A percentile compares a stretch with the other conserved stretches of the same genome.
Evolutionary conservation across 345 rosid species (phyloP).

Genomic region (Raphanus raphanistrum): DNA sequence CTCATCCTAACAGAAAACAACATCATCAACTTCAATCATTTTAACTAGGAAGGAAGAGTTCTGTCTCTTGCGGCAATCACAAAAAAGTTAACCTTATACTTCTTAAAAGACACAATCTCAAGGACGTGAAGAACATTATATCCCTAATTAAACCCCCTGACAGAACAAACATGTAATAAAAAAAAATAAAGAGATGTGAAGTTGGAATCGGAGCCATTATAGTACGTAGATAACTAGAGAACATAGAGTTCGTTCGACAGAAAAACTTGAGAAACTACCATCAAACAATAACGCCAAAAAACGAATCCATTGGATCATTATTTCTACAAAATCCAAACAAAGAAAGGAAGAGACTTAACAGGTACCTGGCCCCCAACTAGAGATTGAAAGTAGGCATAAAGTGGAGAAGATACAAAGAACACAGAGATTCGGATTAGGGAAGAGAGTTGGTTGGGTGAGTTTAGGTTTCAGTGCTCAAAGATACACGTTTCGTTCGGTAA

Average conservation of each 20-base stretch:
- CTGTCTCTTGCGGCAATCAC: neutral
- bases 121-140: neutral
- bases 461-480: neutral
- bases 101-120: neutral
- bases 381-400: neutral
- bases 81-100: neutral
- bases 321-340: neutral
- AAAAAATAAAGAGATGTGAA: neutral
- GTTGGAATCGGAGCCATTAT: neutral
- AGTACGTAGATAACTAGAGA: neutral
- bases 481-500: neutral
- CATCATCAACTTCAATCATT: neutral
- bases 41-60: neutral
- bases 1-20: neutral
- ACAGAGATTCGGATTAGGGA: neutral
- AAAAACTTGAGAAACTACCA: neutral
- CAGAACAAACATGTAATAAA: neutral
- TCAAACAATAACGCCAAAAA: neutral
- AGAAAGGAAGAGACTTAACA: neutral
- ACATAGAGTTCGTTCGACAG: too few species aligned
- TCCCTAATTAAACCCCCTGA: neutral
- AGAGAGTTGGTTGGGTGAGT: neutral
- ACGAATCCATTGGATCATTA: neutral
- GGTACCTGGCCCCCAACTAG: too few species aligned
- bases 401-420: neutral